These are phyloP conservation scores for Plasmodium cynomolgi DNA, from an alignment of 169 alveolate genomes.

Conservation along the genomic window DNA sequence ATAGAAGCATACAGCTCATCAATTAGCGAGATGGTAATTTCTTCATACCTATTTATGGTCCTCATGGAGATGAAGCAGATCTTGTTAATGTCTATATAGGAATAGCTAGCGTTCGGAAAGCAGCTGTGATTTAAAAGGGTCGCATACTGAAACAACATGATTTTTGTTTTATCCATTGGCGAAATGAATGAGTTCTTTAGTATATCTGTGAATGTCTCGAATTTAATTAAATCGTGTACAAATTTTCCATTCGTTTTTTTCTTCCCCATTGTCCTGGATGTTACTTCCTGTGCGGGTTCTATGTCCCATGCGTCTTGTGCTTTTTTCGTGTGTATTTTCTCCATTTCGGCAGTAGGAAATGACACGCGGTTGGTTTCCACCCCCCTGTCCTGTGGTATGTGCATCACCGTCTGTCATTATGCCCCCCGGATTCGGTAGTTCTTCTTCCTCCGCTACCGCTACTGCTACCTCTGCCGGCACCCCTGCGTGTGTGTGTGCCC, in stretches of 20 bases:
- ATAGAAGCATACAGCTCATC: slow-evolving; percentile 68
- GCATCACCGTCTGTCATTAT: neutral
- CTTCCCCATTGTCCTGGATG: neutral
- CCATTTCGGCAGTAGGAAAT: slow-evolving; percentile 5
- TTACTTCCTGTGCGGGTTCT: neutral
- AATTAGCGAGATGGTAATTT: slow-evolving; percentile 43
- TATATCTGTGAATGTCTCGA: slow-evolving; percentile 65
- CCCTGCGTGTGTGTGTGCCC: neutral
- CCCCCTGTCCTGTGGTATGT: neutral
- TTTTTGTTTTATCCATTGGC: slow-evolving; percentile 37
- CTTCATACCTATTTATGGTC: slow-evolving; percentile 72
- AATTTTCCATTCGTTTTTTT: neutral
- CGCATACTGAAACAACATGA: slow-evolving; percentile 39
- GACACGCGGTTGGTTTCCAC: neutral
- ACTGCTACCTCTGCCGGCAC: neutral
- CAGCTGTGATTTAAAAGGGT: slow-evolving; percentile 64
- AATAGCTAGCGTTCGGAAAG: slow-evolving; percentile 70
- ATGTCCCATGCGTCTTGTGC: neutral
- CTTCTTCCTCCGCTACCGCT: neutral
- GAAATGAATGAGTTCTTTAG: slow-evolving; percentile 71
- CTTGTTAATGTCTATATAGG: slow-evolving; percentile 42
- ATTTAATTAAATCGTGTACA: slow-evolving; percentile 39
- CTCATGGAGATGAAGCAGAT: slow-evolving; percentile 71
- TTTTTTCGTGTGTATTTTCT: neutral
- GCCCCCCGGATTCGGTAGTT: neutral